phyloP scores from a whole-genome alignment of 2,329 filamentous ascomycete species.

The Sporothrix phasma region DNA sequence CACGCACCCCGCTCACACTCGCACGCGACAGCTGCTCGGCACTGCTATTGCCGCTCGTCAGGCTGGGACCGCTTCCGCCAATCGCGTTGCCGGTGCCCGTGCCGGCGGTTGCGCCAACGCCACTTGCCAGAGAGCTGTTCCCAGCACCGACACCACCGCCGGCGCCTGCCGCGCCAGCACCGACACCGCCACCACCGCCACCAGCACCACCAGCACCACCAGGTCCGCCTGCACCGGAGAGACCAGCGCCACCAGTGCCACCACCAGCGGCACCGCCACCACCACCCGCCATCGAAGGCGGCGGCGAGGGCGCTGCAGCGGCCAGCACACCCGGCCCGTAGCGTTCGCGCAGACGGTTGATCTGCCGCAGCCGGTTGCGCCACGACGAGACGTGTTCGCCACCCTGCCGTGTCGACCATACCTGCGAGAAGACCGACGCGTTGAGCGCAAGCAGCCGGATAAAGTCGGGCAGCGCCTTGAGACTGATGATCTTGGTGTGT shows the following conservation, averaged over 20 bases:
- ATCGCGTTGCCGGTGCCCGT: neutral
- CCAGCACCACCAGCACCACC: neutral
- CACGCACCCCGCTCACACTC: slow-evolving; percentile 41
- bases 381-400: slow-evolving; percentile 83
- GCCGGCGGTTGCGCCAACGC: neutral
- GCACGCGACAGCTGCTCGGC: slow-evolving; percentile 9
- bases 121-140: neutral
- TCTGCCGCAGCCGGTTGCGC: slow-evolving; percentile 77
- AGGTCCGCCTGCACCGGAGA: neutral
- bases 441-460: slow-evolving; percentile 85
- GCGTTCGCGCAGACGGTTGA: slow-evolving; percentile 68
- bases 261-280: neutral
- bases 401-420: slow-evolving; percentile 71
- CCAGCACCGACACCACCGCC: neutral
- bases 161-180: neutral
- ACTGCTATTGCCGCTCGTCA: slow-evolving; percentile 8
- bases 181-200: neutral
- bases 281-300: slow-evolving; percentile 22
- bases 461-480: slow-evolving; percentile 72
- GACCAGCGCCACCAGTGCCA: no score
- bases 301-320: slow-evolving; percentile 24
- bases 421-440: slow-evolving; percentile 81
- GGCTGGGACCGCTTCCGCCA: neutral
- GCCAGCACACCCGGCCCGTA: slow-evolving; percentile 35
- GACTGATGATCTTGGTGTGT: slow-evolving; percentile 78